phyloP scores from a whole-genome alignment of 2,329 filamentous ascomycete species.

The Cylindrodendrum hubeiense region DNA sequence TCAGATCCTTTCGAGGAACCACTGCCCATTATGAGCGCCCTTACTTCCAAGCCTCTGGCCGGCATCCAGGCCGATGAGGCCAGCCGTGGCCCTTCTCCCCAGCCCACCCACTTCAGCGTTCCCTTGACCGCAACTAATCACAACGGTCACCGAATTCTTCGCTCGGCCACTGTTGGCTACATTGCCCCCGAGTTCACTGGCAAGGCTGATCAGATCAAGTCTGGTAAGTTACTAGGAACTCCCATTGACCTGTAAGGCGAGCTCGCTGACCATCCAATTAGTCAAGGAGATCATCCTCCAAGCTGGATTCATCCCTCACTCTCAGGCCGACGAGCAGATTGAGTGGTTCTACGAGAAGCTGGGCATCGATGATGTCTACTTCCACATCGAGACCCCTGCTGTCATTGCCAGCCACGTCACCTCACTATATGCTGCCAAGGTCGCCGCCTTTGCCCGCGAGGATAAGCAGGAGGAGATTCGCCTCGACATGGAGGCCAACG shows the following conservation, averaged over 20 bases:
- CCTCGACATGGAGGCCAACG: constrained; percentile 92
- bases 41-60: constrained; percentile 56
- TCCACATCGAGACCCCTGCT: constrained; percentile 87
- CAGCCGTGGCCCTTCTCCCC: constrained; percentile 82
- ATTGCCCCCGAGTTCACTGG: constrained; percentile 94
- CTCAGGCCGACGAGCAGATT: constrained; percentile 87
- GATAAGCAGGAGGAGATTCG: constrained; percentile 96
- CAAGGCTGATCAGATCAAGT: constrained; percentile 90
- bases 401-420: constrained; percentile 95
- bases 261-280: constrained; percentile 48
- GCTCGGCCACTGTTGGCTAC: constrained; percentile 93
- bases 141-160: constrained; percentile 79
- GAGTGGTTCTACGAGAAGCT: constrained; percentile 98
- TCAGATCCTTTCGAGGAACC: constrained; percentile 53
- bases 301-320: constrained; percentile 86
- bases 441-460: constrained; percentile 91
- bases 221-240: constrained; percentile 64
- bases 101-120: constrained; percentile 86
- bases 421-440: constrained; percentile 95
- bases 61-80: constrained; percentile 55
- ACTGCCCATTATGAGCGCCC: constrained; percentile 48
- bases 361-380: constrained; percentile 98
- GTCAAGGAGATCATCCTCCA: constrained; percentile 85
- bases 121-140: constrained; percentile 65
- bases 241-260: not conserved